phyloP scores from a whole-genome alignment of 1,284 basidiomycete genomes.

The Apiotrichum sp. region DNA sequence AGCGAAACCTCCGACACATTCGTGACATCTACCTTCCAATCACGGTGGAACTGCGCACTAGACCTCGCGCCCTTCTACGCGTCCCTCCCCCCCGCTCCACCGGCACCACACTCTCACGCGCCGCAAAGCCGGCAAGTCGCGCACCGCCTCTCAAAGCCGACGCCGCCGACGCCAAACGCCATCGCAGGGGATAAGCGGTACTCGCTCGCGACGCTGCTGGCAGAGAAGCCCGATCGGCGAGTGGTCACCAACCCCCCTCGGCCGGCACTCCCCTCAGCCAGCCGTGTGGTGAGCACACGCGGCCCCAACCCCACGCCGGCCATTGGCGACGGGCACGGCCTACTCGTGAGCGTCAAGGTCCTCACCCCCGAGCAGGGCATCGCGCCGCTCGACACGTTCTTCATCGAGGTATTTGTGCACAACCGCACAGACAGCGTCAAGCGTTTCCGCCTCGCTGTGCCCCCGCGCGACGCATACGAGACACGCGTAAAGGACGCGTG shows the following conservation, averaged over 20 bases:
- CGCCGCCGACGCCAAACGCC: conserved; percentile 24
- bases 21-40: conserved; percentile 67
- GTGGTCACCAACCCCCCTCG: conserved; percentile 10
- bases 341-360: conserved; percentile 69
- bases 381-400: conserved; percentile 67
- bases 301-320: not conserved
- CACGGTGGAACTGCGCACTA: conserved; percentile 78
- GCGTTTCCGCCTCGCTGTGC: conserved; percentile 68
- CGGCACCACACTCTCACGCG: conserved; percentile 7
- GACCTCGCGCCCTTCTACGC: conserved; percentile 57
- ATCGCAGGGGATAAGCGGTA: conserved; percentile 47
- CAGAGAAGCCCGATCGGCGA: conserved; percentile 11
- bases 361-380: conserved; percentile 49
- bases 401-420: conserved; percentile 79
- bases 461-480: conserved; percentile 52
- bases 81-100: conserved; percentile 19
- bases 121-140: conserved; percentile 5
- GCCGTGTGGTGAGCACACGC: conserved; percentile 8
- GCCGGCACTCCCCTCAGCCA: conserved; percentile 15
- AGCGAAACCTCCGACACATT: not conserved
- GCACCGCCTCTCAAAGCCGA: conserved; percentile 8
- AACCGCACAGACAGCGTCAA: conserved; percentile 72
- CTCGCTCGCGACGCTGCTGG: conserved; percentile 35
- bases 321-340: conserved; percentile 21
- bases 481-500: conserved; percentile 23